Evolutionary conservation across 306 rosid genomes (phyloP).

Genomic region (Echinosophora koreensis): DNA sequence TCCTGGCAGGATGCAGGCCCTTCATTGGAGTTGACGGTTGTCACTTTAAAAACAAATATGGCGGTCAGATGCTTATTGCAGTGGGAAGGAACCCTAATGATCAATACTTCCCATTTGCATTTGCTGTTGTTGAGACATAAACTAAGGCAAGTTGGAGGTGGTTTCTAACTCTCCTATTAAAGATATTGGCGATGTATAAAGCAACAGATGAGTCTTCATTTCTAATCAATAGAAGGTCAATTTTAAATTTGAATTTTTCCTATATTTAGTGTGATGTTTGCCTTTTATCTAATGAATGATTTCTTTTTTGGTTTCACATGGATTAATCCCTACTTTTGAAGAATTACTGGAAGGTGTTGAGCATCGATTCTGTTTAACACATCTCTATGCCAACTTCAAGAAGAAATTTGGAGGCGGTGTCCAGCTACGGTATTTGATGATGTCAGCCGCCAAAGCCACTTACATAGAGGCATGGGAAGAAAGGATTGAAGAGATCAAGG

Average conservation of each 20-base stretch:
- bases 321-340: neutral
- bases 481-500: too few species aligned
- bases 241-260: too few species aligned
- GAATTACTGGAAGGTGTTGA: neutral
- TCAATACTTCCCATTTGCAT: neutral
- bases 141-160: neutral
- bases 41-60: neutral
- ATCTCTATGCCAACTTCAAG: neutral
- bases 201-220: neutral
- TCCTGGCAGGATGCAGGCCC: neutral
- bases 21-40: neutral
- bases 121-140: neutral
- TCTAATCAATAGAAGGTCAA: neutral
- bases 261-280: too few species aligned
- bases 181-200: neutral
- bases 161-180: neutral
- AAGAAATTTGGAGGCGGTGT: neutral
- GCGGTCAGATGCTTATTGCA: neutral
- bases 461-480: too few species aligned
- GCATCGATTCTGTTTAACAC: neutral
- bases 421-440: neutral
- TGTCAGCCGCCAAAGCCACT: neutral
- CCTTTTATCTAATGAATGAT: too few species aligned
- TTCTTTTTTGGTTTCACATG: neutral
- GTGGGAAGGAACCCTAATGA: neutral